Evolutionary conservation across 2,329 filamentous ascomycete genomes (phyloP).

Genomic region (Proliferodiscus dingleyae): DNA sequence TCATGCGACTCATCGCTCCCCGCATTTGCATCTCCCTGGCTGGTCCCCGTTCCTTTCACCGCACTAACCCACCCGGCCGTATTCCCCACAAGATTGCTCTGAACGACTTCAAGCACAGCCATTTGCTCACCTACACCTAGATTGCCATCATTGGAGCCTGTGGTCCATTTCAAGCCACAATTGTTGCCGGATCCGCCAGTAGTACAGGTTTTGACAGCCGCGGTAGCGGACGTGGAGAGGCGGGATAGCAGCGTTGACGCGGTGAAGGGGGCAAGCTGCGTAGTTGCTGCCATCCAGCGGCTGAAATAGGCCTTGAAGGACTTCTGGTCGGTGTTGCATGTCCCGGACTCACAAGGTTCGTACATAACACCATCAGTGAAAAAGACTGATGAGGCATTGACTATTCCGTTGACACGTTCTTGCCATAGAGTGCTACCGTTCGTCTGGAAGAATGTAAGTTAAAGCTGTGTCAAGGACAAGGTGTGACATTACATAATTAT

Average conservation of each 20-base stretch:
- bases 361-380: slow-evolving; percentile 58
- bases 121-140: slow-evolving; percentile 67
- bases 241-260: slow-evolving; percentile 46
- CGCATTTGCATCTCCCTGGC: slow-evolving; percentile 24
- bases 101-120: slow-evolving; percentile 59
- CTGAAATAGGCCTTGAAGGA: slow-evolving; percentile 60
- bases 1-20: slow-evolving; percentile 5
- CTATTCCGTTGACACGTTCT: slow-evolving; percentile 50
- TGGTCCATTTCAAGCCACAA: slow-evolving; percentile 59
- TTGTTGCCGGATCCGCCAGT: slow-evolving; percentile 52
- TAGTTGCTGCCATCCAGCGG: slow-evolving; percentile 57
- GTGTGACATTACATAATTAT: slow-evolving; percentile 57
- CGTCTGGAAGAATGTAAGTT: too few species aligned
- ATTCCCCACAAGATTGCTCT: slow-evolving; percentile 34
- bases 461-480: slow-evolving; percentile 38
- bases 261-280: slow-evolving; percentile 59
- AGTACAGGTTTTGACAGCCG: slow-evolving; percentile 52
- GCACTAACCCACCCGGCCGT: slow-evolving; percentile 30
- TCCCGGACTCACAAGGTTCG: slow-evolving; percentile 59
- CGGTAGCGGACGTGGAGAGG: slow-evolving; percentile 48
- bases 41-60: slow-evolving; percentile 41
- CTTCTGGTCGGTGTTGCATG: slow-evolving; percentile 58
- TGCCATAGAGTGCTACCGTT: too few species aligned
- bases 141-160: slow-evolving; percentile 47
- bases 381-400: slow-evolving; percentile 50